phyloP scores from a whole-genome alignment of 257 asterid genomes.

The Nicotiana benthamiana region DNA sequence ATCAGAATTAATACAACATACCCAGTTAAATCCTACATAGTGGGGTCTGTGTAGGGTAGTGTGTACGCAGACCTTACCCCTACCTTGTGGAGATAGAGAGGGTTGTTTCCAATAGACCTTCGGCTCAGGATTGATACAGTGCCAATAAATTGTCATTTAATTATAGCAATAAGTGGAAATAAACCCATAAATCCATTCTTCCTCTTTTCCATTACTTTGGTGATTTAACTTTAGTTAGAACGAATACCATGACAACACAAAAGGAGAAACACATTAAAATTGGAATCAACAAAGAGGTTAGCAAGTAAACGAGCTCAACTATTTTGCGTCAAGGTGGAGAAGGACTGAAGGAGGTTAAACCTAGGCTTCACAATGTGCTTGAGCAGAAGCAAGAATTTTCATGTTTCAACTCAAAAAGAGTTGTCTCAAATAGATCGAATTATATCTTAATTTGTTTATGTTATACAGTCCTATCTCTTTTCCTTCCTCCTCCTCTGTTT shows the following conservation, averaged over 20 bases:
- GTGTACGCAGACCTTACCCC: no score
- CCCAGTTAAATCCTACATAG: no score
- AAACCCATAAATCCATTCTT: not conserved
- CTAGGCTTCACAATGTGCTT: not conserved
- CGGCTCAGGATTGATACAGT: conserved; percentile 7
- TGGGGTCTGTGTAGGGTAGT: no score
- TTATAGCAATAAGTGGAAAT: not conserved
- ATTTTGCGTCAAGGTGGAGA: not conserved
- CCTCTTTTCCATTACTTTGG: not conserved
- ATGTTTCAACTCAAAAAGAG: not conserved
- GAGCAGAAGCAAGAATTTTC: not conserved
- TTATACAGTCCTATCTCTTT: no score
- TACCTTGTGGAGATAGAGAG: no score
- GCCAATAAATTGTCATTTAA: not conserved
- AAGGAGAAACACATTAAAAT: not conserved
- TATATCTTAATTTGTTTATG: not conserved
- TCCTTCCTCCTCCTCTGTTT: no score
- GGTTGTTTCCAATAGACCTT: no score
- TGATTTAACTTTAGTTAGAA: not conserved
- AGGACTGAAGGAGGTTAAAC: not conserved
- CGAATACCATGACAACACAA: not conserved
- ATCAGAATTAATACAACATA: no score
- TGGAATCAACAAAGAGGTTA: not conserved
- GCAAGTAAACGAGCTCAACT: not conserved
- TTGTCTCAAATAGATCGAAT: not conserved